Conservation (phyloP, 2,329 filamentous ascomycete species). For the Arthrobotrys entomopaga region DNA sequence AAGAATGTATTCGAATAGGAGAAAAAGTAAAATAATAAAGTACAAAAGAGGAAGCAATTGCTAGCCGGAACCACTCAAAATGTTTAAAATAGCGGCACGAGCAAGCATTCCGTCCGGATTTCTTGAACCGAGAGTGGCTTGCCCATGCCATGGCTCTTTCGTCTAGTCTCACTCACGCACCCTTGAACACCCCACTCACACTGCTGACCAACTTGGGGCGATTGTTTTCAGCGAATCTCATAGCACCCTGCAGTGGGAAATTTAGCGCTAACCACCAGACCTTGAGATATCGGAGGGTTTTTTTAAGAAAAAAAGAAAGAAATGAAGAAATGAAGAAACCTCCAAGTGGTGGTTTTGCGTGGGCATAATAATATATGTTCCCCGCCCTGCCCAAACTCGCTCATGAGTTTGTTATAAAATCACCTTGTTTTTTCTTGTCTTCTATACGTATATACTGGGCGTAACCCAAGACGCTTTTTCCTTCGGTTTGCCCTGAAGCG, state of each 20-base stretch:
- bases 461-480: background rate
- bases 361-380: too few species aligned
- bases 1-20: too few species aligned
- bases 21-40: too few species aligned
- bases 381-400: too few species aligned
- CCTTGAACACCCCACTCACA: constrained; percentile 49
- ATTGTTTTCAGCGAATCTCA: constrained; percentile 20
- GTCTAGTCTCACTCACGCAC: constrained; percentile 30
- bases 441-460: too few species aligned
- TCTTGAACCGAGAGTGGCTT: constrained; percentile 27
- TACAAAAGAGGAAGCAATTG: too few species aligned
- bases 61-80: too few species aligned
- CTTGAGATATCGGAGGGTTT: too few species aligned
- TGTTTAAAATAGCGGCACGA: constrained; percentile 14
- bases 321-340: too few species aligned
- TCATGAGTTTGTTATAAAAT: background rate
- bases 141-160: background rate
- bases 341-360: too few species aligned
- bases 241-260: constrained; percentile 23
- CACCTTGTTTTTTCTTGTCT: too few species aligned
- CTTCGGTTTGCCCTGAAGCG: background rate
- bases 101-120: constrained; percentile 5
- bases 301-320: too few species aligned
- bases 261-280: constrained; percentile 4
- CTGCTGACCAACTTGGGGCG: background rate